These are phyloP conservation scores for Plectosphaerella cucumerina DNA, from an alignment of 2,329 filamentous ascomycete species.

Conservation along the genomic window DNA sequence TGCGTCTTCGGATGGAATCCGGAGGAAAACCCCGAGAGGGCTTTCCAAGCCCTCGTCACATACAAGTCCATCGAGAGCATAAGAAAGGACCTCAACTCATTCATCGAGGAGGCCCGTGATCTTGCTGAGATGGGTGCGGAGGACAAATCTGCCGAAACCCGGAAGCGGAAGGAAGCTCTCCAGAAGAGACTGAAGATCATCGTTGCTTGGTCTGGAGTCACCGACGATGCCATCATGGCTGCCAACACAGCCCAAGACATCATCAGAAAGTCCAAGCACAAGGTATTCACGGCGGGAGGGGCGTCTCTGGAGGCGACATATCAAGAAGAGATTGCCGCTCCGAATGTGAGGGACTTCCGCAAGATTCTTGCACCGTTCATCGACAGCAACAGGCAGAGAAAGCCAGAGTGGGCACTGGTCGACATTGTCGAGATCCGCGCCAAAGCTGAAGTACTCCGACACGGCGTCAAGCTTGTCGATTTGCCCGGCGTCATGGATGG, in stretches of 20 bases:
- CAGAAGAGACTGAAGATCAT: constrained; percentile 2
- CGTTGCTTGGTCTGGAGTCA: constrained; percentile 9
- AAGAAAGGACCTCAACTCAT: constrained; percentile 5
- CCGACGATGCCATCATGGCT: neutral
- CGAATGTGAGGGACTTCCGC: too few relatives aligned
- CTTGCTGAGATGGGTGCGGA: neutral
- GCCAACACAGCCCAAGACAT: neutral
- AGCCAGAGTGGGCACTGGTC: neutral
- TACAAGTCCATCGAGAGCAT: constrained; percentile 12
- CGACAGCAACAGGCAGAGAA: neutral
- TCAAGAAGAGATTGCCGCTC: neutral
- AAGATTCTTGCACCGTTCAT: too few relatives aligned
- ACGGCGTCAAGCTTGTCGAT: constrained; percentile 13
- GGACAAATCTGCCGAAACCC: neutral
- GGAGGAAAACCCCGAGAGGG: neutral
- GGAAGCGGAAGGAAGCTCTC: neutral
- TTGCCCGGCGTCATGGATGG: constrained; percentile 14
- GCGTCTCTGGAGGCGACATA: neutral
- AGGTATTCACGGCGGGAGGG: neutral
- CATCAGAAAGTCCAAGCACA: neutral
- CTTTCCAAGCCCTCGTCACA: constrained; percentile 1
- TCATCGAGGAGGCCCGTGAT: constrained; percentile 6
- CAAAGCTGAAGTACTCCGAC: constrained; percentile 5
- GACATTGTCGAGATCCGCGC: constrained; percentile 9
- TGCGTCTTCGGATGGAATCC: constrained; percentile 11